Evolutionary conservation across 257 asterid species (phyloP).

Genomic region (Nicotiana paniculata): DNA sequence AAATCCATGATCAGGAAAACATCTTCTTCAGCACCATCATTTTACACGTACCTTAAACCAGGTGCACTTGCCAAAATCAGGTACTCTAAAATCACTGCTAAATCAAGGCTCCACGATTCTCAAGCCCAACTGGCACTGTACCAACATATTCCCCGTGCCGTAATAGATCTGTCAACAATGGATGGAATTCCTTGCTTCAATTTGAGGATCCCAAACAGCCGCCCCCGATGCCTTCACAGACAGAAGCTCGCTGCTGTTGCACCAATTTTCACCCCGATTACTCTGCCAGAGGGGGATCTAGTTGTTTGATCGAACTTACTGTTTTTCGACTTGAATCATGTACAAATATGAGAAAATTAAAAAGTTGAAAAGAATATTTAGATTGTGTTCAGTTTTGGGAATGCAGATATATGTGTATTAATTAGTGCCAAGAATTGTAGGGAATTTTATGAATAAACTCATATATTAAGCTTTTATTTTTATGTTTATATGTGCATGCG

Average conservation of each 20-base stretch:
- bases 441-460: background rate
- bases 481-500: background rate
- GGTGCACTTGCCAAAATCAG: conserved; percentile 58
- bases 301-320: background rate
- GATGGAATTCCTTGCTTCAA: conserved; percentile 45
- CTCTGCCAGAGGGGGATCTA: background rate
- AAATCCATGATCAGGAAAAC: background rate
- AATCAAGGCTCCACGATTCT: conserved; percentile 37
- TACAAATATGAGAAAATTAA: background rate
- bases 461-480: background rate
- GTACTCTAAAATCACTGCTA: conserved; percentile 50
- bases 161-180: conserved; percentile 17
- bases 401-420: background rate
- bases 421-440: background rate
- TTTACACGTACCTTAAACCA: conserved; percentile 49
- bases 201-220: conserved; percentile 25
- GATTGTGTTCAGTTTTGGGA: background rate
- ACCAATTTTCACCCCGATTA: conserved; percentile 26
- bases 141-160: conserved; percentile 15
- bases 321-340: background rate
- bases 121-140: conserved; percentile 28
- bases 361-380: background rate
- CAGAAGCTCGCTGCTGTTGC: conserved; percentile 41
- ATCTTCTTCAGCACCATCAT: conserved; percentile 5
- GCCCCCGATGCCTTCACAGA: conserved; percentile 39